phyloP scores from a whole-genome alignment of 768 basidiomycete genomes.

The Tricholoma sp. region DNA sequence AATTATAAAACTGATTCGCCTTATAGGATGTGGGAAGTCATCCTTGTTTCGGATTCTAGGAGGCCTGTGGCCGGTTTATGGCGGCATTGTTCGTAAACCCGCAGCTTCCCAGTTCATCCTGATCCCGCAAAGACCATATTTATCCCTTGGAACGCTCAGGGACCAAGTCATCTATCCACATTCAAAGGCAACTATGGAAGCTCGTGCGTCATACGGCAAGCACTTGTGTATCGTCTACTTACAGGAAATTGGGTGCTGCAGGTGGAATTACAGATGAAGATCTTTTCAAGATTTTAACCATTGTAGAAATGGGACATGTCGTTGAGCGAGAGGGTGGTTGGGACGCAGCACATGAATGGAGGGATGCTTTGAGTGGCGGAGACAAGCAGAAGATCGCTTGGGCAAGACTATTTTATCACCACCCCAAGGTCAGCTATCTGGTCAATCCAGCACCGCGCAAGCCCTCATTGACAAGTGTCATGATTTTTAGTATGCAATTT shows the following conservation, averaged over 20 bases:
- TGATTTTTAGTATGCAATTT: slow-evolving; percentile 74
- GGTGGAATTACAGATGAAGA: slow-evolving; percentile 74
- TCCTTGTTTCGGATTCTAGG: slow-evolving; percentile 95
- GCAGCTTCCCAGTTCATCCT: slow-evolving; percentile 85
- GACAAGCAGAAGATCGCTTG: slow-evolving; percentile 98
- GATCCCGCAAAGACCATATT: slow-evolving; percentile 94
- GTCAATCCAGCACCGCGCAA: neutral
- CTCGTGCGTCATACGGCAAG: slow-evolving; percentile 42
- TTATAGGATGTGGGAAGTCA: slow-evolving; percentile 77
- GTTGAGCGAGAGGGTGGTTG: slow-evolving; percentile 97
- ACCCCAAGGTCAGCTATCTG: slow-evolving; percentile 63
- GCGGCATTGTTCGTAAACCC: slow-evolving; percentile 88
- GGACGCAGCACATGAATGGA: slow-evolving; percentile 88
- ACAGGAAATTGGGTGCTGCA: slow-evolving; percentile 16
- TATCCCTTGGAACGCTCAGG: slow-evolving; percentile 88
- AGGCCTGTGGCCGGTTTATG: slow-evolving; percentile 86
- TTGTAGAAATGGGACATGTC: slow-evolving; percentile 81
- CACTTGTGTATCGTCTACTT: neutral
- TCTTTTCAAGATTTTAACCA: slow-evolving; percentile 62
- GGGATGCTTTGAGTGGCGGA: slow-evolving; percentile 88
- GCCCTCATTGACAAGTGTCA: neutral
- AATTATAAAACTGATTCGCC: neutral
- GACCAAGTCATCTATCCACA: slow-evolving; percentile 98
- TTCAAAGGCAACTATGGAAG: slow-evolving; percentile 72
- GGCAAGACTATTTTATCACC: slow-evolving; percentile 94